Percentiles rank a stretch among this genome's conserved stretches.
Evolutionary conservation across 148 eudicot species (phyloP).

Genomic region (Rhododendron simsii): DNA sequence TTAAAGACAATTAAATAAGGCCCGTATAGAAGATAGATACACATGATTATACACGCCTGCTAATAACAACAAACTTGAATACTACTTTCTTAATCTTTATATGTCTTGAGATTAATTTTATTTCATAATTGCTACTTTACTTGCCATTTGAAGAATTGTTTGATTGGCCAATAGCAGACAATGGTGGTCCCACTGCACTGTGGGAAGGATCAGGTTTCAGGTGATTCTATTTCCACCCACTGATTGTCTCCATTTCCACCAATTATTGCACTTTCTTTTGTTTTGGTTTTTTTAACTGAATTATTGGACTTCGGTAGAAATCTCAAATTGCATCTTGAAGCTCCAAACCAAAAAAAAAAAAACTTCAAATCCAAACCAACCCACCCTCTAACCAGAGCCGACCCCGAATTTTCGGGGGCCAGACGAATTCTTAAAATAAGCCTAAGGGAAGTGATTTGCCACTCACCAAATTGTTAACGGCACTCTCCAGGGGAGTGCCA

Average conservation of each 20-base stretch:
- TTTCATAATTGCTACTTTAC: background rate
- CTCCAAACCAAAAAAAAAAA: too few relatives aligned
- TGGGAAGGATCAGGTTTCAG: background rate
- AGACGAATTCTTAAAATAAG: too few relatives aligned
- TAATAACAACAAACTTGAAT: background rate
- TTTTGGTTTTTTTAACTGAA: too few relatives aligned
- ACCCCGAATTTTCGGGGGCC: too few relatives aligned
- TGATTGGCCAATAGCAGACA: background rate
- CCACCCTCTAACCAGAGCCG: too few relatives aligned
- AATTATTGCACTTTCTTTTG: background rate
- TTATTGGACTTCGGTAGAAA: background rate
- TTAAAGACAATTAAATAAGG: slow-evolving; percentile 11
- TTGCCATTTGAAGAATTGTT: background rate
- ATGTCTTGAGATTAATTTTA: background rate
- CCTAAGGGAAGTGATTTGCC: too few relatives aligned
- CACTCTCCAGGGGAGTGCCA: too few relatives aligned
- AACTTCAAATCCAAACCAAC: too few relatives aligned
- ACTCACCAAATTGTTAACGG: too few relatives aligned
- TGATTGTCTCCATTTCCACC: background rate
- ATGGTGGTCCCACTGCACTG: background rate
- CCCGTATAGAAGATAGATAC: background rate
- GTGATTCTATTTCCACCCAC: background rate
- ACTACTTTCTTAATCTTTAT: background rate
- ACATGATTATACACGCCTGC: background rate
- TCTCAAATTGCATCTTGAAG: too few relatives aligned